Conservation (phyloP, 106 monocot species). For the Dendrobium nobile region DNA sequence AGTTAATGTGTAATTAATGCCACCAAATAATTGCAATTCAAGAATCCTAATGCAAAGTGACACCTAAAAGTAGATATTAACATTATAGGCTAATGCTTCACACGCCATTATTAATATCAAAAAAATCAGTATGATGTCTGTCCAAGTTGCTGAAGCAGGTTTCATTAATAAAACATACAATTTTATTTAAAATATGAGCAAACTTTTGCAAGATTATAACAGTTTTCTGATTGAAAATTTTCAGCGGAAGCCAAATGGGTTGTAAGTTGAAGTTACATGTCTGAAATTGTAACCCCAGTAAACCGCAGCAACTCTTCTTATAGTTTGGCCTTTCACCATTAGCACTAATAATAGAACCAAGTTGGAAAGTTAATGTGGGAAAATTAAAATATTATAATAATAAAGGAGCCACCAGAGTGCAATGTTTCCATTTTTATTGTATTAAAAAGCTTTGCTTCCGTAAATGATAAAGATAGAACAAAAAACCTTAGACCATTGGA, state of each 20-base stretch:
- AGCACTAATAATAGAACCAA: background rate
- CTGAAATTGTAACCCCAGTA: background rate
- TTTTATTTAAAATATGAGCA: background rate
- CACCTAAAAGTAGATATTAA: background rate
- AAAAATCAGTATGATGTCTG: background rate
- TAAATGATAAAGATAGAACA: background rate
- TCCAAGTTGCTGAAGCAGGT: background rate
- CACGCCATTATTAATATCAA: background rate
- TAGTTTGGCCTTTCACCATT: background rate
- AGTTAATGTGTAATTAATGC: background rate
- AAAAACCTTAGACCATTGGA: background rate
- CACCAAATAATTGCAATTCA: background rate
- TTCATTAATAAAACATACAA: background rate
- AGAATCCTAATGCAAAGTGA: background rate
- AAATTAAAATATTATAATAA: background rate
- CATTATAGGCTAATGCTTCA: background rate
- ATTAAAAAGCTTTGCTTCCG: background rate
- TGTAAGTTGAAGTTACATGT: background rate
- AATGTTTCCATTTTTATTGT: background rate
- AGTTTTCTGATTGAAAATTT: background rate
- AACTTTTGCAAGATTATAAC: background rate
- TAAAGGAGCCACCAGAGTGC: background rate
- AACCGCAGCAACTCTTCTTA: background rate
- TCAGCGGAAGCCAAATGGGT: background rate
- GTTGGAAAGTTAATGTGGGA: background rate